Conservation (phyloP, 2,329 filamentous ascomycete species). For the Orbilia ellipsospora region DNA sequence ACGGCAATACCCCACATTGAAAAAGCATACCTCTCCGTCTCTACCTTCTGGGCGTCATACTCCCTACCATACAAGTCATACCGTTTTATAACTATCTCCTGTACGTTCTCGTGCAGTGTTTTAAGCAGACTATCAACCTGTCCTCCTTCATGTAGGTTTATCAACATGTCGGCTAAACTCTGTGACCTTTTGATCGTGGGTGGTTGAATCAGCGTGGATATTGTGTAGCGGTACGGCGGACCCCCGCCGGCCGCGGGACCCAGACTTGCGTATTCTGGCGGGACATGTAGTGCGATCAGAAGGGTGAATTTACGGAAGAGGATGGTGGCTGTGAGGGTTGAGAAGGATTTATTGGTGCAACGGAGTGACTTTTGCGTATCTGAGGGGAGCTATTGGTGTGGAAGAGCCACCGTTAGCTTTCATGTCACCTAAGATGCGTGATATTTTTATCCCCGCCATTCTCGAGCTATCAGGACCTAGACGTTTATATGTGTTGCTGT, state of each 20-base stretch:
- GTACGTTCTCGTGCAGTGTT: constrained; percentile 18
- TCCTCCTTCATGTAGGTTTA: too few relatives aligned
- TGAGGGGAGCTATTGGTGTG: too few relatives aligned
- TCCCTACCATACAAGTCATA: constrained; percentile 6
- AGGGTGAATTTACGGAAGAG: constrained; percentile 20
- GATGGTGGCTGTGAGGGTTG: neutral
- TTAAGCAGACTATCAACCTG: neutral
- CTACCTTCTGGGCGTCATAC: neutral
- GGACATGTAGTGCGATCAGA: neutral
- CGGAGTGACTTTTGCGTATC: constrained; percentile 2
- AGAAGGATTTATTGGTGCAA: neutral
- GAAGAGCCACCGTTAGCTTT: too few relatives aligned
- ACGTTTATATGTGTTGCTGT: too few relatives aligned
- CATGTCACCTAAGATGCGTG: too few relatives aligned
- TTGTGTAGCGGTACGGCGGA: too few relatives aligned
- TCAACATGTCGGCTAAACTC: too few relatives aligned
- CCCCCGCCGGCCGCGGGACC: neutral
- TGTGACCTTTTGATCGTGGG: too few relatives aligned
- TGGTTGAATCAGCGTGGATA: too few relatives aligned
- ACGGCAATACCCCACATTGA: constrained; percentile 1
- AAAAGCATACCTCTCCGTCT: neutral
- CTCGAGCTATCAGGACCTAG: too few relatives aligned
- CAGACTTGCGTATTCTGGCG: neutral
- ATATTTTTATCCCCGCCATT: too few relatives aligned
- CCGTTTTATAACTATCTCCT: neutral